Evolutionary conservation across 768 basidiomycete genomes (phyloP).

Genomic region (Vishniacozyma victoriae): DNA sequence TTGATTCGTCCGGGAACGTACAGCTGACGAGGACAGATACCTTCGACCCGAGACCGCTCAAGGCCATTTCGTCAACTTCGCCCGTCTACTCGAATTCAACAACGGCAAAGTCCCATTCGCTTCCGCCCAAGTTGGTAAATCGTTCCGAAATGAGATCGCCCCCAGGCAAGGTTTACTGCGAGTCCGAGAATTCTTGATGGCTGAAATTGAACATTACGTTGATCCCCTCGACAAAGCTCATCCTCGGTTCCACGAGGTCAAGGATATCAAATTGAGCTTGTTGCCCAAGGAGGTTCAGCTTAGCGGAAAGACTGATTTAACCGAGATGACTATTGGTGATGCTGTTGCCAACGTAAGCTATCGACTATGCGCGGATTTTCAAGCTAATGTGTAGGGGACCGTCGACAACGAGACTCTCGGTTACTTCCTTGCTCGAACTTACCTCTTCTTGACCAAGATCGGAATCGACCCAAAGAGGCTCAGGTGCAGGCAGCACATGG

Average conservation of each 20-base stretch:
- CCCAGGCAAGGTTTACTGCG: conserved; percentile 92
- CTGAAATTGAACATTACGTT: conserved; percentile 98
- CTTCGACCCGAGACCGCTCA: conserved; percentile 98
- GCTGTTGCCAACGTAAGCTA: conserved; percentile 61
- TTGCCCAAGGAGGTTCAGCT: conserved; percentile 79
- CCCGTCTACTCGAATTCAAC: conserved; percentile 93
- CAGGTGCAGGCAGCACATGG: conserved; percentile 97
- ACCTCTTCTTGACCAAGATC: conserved; percentile 80
- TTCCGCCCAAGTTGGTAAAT: conserved; percentile 90
- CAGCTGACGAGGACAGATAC: conserved; percentile 54
- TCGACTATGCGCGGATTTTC: neutral
- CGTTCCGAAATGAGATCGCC: conserved; percentile 97
- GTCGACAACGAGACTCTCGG: conserved; percentile 97
- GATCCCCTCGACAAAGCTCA: conserved; percentile 90
- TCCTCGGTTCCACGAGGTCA: conserved; percentile 71
- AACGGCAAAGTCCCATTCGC: conserved; percentile 94
- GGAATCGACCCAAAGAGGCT: conserved; percentile 77
- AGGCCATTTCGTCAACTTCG: conserved; percentile 98
- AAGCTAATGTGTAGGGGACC: conserved; percentile 52
- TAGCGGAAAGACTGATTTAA: conserved; percentile 62
- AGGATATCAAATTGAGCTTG: conserved; percentile 66
- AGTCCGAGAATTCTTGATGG: conserved; percentile 99
- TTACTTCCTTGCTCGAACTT: conserved; percentile 91
- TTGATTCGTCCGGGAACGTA: neutral
- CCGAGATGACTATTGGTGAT: conserved; percentile 70